phyloP scores from a whole-genome alignment of 2,329 filamentous ascomycete genomes.

The Penicillium sp. region DNA sequence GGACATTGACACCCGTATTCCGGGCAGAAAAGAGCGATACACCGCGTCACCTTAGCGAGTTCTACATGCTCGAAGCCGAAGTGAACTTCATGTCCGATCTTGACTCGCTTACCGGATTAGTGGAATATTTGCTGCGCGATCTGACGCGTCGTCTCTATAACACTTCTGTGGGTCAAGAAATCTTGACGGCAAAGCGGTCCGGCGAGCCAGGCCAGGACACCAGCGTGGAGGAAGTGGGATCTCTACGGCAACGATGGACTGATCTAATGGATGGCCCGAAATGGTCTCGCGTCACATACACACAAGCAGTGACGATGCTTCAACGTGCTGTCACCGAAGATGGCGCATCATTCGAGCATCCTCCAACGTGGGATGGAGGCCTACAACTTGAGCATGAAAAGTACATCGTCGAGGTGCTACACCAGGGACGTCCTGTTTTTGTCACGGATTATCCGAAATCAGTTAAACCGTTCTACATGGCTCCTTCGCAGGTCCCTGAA shows the following conservation, averaged over 20 bases:
- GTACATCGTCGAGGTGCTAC: slow-evolving; percentile 70
- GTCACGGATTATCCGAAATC: slow-evolving; percentile 87
- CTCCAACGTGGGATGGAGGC: slow-evolving; percentile 68
- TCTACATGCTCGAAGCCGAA: slow-evolving; percentile 98
- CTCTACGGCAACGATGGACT: slow-evolving; percentile 68
- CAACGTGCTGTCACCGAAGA: slow-evolving; percentile 55
- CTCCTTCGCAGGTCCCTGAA: slow-evolving; percentile 47
- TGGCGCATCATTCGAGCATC: slow-evolving; percentile 61
- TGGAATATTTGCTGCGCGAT: slow-evolving; percentile 72
- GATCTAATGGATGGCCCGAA: slow-evolving; percentile 55
- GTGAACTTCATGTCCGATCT: slow-evolving; percentile 73
- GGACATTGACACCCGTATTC: slow-evolving; percentile 92
- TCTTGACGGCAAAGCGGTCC: slow-evolving; percentile 50
- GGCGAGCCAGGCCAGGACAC: slow-evolving; percentile 44
- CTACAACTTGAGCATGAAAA: slow-evolving; percentile 92
- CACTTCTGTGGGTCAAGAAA: slow-evolving; percentile 55
- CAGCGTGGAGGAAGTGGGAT: slow-evolving; percentile 29
- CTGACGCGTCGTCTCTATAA: slow-evolving; percentile 52
- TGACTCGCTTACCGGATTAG: slow-evolving; percentile 70
- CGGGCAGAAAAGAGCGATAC: slow-evolving; percentile 92
- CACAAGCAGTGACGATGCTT: slow-evolving; percentile 70
- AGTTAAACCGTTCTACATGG: slow-evolving; percentile 93
- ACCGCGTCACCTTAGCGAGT: slow-evolving; percentile 89
- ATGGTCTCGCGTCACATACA: slow-evolving; percentile 85
- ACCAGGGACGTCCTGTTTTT: slow-evolving; percentile 71